Base-by-base conservation (phyloP, 1,284 basidiomycete species). In the Dichomitus squalens region DNA sequence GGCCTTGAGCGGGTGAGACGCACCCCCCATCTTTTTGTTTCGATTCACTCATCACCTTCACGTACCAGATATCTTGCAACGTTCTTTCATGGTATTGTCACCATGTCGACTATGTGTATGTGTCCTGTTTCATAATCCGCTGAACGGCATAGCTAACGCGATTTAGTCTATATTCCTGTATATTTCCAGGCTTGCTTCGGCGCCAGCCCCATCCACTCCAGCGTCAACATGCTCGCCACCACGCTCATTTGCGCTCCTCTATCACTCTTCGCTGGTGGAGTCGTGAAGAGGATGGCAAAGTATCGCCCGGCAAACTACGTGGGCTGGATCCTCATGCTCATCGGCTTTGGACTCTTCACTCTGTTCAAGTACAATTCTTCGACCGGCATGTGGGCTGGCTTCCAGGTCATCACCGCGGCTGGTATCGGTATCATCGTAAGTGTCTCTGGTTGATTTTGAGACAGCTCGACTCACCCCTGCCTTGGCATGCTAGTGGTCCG, bases 1-100 rank as follows among this genome's bases (percentile, higher is more conserved):
- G 2, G 53, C 41, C 31, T n/a, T 65, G 16, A 55, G 62, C 43
- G 66, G 64, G 65, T 68, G 25, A 38, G 59, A 49, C 7, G 14
- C 29, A 5, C 6, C 29, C 11, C 29, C 29, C 11, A 31, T 31
- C 29, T 6, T 18, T 33, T n/a, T 31, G 18, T 14, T 12, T 18
- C 21, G 20, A 18, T 16, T 36, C 25, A 20, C 34, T 25, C 8
- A 29, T 36, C 23, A 4, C 23, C 20, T 21, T 8, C 16, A 3
- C 1, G 33, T 14, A 4, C 35, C n/a, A 62, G 64, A 3, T 61
- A 61, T 33, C 4, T 64, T 20, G 29, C 44, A 7, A 65, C 56
- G 0, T 55, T 59, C 53, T 20, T 61, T 23, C 40, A 48, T 34
- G 59, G 56, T 2, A 44, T 64, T 14, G 33, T 61, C 36, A 53